A percentile compares a stretch with the other conserved stretches of the same genome.
These are phyloP conservation scores for Verbascum thapsus DNA, from an alignment of 257 asterid genomes.

Conservation along the genomic window DNA sequence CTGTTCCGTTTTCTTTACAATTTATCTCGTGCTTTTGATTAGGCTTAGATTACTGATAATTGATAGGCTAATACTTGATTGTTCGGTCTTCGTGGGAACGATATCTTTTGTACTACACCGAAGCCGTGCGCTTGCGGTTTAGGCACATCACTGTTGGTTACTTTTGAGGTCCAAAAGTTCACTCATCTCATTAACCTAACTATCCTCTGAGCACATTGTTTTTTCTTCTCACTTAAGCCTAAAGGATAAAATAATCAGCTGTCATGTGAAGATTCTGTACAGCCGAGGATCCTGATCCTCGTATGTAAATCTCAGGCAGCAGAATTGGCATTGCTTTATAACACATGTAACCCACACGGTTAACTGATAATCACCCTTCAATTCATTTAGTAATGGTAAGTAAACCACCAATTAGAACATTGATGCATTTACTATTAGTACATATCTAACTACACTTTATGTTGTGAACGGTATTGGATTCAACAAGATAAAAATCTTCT, in stretches of 20 bases:
- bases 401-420: not conserved
- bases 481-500: not conserved
- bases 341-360: not conserved
- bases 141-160: too few species aligned
- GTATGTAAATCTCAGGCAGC: not conserved
- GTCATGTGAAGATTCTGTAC: not conserved
- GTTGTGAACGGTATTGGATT: not conserved
- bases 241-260: not conserved
- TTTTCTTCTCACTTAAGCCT: not conserved
- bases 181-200: constrained; percentile 10
- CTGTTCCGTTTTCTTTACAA: too few species aligned
- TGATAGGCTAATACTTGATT: too few species aligned
- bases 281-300: constrained; percentile 1
- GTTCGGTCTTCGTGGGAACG: too few species aligned
- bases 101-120: too few species aligned
- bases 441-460: not conserved
- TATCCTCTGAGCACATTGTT: not conserved
- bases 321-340: not conserved
- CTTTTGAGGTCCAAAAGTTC: not conserved
- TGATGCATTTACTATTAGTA: not conserved
- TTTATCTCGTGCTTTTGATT: too few species aligned
- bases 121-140: too few species aligned
- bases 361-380: not conserved
- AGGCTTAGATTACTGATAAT: too few species aligned
- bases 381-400: not conserved